Evolutionary conservation across 306 rosid species (phyloP).

Genomic region (Acacia crassicarpa): DNA sequence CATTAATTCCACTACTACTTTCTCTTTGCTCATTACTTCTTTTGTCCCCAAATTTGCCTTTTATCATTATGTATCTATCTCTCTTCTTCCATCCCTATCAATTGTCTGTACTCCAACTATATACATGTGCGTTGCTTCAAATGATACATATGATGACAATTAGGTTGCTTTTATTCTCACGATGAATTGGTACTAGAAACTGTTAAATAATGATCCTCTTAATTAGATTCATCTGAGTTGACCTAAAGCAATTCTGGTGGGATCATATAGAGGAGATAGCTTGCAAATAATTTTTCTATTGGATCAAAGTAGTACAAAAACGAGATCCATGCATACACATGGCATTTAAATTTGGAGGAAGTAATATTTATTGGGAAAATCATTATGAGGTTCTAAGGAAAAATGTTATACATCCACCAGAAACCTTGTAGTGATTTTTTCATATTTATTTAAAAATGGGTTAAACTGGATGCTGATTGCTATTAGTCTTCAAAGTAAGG

Average conservation of each 20-base stretch:
- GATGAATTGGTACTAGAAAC: not conserved
- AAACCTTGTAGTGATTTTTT: too few relatives aligned
- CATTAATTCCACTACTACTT: not conserved
- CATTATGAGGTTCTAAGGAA: too few relatives aligned
- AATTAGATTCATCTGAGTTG: not conserved
- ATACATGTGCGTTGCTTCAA: not conserved
- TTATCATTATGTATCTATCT: not conserved
- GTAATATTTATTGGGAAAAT: too few relatives aligned
- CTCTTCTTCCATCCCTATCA: not conserved
- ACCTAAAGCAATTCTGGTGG: not conserved
- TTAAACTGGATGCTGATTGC: not conserved
- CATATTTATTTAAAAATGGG: too few relatives aligned
- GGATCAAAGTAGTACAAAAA: too few relatives aligned
- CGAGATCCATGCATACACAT: too few relatives aligned
- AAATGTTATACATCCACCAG: too few relatives aligned
- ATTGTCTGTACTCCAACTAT: not conserved
- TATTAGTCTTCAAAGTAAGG: not conserved
- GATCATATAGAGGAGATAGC: too few relatives aligned
- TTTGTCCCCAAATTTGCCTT: not conserved
- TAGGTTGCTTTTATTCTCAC: not conserved
- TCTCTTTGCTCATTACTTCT: not conserved
- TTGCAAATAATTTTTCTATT: too few relatives aligned
- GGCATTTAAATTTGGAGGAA: too few relatives aligned
- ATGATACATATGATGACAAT: not conserved
- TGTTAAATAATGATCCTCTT: not conserved